These are phyloP conservation scores for Volvox carteri DNA, from an alignment of 163 green algal species.

Conservation along the genomic window DNA sequence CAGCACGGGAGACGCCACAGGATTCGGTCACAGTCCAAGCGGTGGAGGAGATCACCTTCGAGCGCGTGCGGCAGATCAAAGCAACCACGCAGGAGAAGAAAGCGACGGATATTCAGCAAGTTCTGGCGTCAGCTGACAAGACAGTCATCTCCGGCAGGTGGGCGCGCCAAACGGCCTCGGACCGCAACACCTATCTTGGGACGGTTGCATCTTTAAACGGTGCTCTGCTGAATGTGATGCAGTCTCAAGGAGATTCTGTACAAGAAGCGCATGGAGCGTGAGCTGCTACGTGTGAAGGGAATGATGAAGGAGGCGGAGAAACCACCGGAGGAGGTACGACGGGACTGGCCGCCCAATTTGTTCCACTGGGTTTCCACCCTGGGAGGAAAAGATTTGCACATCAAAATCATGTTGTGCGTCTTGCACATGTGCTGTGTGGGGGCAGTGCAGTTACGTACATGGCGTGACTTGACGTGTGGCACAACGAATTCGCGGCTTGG, in stretches of 20 bases:
- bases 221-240: neutral
- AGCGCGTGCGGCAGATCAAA: slow-evolving; percentile 83
- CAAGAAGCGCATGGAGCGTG: slow-evolving; percentile 92
- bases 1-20: slow-evolving; percentile 74
- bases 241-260: slow-evolving; percentile 92
- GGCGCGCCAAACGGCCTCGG: neutral
- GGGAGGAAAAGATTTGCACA: too few relatives aligned
- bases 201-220: neutral
- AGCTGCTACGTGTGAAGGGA: slow-evolving; percentile 87
- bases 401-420: too few relatives aligned
- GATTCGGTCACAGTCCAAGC: slow-evolving; percentile 81
- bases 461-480: too few relatives aligned
- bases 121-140: slow-evolving; percentile 68
- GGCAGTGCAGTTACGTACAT: too few relatives aligned
- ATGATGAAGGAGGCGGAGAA: slow-evolving; percentile 83
- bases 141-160: slow-evolving; percentile 64
- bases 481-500: too few relatives aligned
- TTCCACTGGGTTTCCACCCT: too few relatives aligned
- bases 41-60: slow-evolving; percentile 92
- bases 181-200: too few relatives aligned
- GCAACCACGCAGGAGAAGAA: slow-evolving; percentile 91
- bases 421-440: too few relatives aligned
- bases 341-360: slow-evolving; percentile 36
- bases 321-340: slow-evolving; percentile 81
- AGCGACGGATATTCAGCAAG: slow-evolving; percentile 81